Base-by-base conservation (phyloP, 2,329 filamentous ascomycete species). In the Ceratocystis albifundus region DNA sequence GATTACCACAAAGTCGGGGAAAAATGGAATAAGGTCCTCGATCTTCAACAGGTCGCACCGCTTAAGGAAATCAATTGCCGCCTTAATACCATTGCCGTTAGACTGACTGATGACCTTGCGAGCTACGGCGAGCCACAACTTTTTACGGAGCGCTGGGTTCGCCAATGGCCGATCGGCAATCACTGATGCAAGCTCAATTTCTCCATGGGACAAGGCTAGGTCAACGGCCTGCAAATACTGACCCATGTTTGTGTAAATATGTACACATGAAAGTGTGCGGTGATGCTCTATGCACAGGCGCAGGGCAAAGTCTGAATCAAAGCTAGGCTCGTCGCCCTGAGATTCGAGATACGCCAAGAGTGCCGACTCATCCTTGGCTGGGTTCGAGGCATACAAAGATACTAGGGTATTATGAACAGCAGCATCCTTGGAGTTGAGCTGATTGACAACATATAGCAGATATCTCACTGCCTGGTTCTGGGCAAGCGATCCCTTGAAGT, bases 1-100 rank as follows among this genome's bases (percentile, higher is more conserved):
- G 69, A 99, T 97, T 64, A 97, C 89, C 28, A 97, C 91, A 73
- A 99, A 99, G 74, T 99, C 94, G 0, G 94, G 94, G 77, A 99
- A 99, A 79, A 99, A 96, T 0, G 94, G 94, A 50, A 99, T 97
- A 36, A 99, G 78, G 72, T 99, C 94, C 77, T 99, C 94, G 69
- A 99, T 99, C 69, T 88, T 88, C 62, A 99, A 83, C 12, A 97
- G 81, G 68, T 96, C 91, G 74, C 93, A 96, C 8, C 90, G 87
- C 71, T 90, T 90, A 12, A 97, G 81, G 73, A 99, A 96, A 69
- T 95, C 90, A 70, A 99, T 96, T 1, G 94, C 94, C 41, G 88
- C 83, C 76, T 90, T 96, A 80, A 97, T 96, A 64, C 90, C 89
- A 68, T 88, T 88, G 36, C 59, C 63, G 28, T 48, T 64, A 5